phyloP scores from a whole-genome alignment of 371 early-diverging fungal species.

The Apophysomyces trapeziformis region DNA sequence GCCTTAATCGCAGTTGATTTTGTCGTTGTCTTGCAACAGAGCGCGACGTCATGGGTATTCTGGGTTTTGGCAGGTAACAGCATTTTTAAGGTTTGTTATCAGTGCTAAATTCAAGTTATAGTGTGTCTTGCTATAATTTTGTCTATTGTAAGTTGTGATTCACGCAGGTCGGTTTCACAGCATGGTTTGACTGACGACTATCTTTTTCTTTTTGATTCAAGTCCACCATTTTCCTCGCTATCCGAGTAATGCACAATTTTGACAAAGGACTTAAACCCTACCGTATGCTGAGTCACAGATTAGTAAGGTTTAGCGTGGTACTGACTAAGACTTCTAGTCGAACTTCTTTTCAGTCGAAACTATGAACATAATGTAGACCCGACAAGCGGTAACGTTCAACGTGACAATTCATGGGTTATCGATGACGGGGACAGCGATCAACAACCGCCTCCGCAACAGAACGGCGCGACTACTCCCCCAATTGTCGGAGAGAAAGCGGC shows the following conservation, averaged over 20 bases:
- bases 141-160: slow-evolving; percentile 39
- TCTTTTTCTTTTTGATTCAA: slow-evolving; percentile 12
- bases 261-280: slow-evolving; percentile 51
- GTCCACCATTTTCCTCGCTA: slow-evolving; percentile 40
- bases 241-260: slow-evolving; percentile 42
- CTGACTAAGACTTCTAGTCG: slow-evolving; percentile 15
- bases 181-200: background rate
- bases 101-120: slow-evolving; percentile 15
- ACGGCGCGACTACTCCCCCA: background rate
- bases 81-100: background rate
- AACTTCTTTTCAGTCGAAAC: slow-evolving; percentile 26
- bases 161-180: background rate
- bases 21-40: slow-evolving; percentile 43
- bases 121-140: slow-evolving; percentile 48
- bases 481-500: background rate
- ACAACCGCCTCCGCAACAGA: background rate
- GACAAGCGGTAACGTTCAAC: background rate
- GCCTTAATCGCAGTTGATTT: slow-evolving; percentile 45
- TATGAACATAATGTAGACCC: slow-evolving; percentile 22
- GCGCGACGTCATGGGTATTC: slow-evolving; percentile 48
- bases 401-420: slow-evolving; percentile 24
- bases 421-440: slow-evolving; percentile 20
- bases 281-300: slow-evolving; percentile 29
- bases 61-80: slow-evolving; percentile 55
- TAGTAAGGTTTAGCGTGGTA: background rate